Percentiles rank a stretch among this genome's conserved stretches.
Conservation (phyloP, 2,329 filamentous ascomycete species). For the Aspergillus pseudoglaucus region DNA sequence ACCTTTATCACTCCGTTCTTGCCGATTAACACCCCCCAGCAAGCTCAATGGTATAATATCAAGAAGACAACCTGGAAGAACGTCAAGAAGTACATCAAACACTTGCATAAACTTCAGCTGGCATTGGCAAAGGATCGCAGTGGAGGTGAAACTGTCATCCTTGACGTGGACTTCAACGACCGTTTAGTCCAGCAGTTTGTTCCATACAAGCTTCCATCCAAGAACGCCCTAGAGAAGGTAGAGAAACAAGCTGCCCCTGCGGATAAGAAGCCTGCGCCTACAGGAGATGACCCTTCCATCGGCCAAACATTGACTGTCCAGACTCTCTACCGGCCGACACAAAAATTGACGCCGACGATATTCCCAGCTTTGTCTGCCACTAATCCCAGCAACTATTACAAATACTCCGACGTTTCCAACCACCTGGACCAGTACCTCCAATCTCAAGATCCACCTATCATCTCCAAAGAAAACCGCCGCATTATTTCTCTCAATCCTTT, state of each 20-base stretch:
- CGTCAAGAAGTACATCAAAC: constrained; percentile 63
- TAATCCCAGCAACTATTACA: constrained; percentile 52
- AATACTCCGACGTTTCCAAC: constrained; percentile 52
- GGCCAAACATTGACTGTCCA: constrained; percentile 43
- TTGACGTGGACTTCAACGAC: constrained; percentile 60
- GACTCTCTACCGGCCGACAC: constrained; percentile 51
- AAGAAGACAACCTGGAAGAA: constrained; percentile 68
- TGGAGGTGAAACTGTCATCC: constrained; percentile 57
- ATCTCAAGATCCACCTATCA: constrained; percentile 45
- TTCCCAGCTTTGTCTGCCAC: constrained; percentile 40
- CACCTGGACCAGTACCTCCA: constrained; percentile 54
- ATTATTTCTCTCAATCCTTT: constrained; percentile 57
- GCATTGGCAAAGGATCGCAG: constrained; percentile 60
- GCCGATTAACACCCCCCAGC: constrained; percentile 50
- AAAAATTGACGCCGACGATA: constrained; percentile 52
- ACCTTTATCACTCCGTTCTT: constrained; percentile 62
- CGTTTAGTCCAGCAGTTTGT: constrained; percentile 49
- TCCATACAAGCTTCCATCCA: constrained; percentile 57
- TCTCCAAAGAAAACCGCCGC: constrained; percentile 54
- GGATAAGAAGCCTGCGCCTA: constrained; percentile 19
- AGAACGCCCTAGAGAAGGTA: constrained; percentile 42
- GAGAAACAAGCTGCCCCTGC: constrained; percentile 25
- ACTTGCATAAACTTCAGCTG: constrained; percentile 57
- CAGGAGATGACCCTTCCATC: constrained; percentile 35
- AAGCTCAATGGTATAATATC: constrained; percentile 55